A percentile compares a stretch with the other conserved stretches of the same genome.
Evolutionary conservation across 352 stramenopile genomes (phyloP).

Genomic region (Globisporangium polare): DNA sequence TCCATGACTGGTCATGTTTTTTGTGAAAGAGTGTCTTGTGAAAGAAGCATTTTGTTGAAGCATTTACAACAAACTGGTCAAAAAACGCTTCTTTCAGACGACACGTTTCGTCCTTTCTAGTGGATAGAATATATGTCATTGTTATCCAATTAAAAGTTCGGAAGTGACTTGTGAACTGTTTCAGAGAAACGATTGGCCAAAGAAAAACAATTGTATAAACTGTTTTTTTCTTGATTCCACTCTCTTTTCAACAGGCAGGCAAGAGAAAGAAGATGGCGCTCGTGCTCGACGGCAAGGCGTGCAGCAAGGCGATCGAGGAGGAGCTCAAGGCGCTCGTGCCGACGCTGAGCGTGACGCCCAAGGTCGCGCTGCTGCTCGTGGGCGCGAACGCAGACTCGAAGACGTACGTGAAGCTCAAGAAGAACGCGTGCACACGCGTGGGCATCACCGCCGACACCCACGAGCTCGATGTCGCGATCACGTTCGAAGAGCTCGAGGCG

Average conservation of each 20-base stretch:
- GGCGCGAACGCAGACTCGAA: conserved; percentile 84
- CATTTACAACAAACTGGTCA: no score
- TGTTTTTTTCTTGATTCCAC: no score
- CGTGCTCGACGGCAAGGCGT: conserved; percentile 56
- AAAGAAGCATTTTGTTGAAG: no score
- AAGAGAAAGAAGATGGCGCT: conserved; percentile 5
- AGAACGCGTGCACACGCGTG: conserved; percentile 95
- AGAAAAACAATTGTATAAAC: no score
- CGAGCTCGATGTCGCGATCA: conserved; percentile 41
- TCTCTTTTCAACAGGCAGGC: not conserved
- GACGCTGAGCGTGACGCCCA: conserved; percentile 40
- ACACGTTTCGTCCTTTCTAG: no score
- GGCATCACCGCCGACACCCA: conserved; percentile 88
- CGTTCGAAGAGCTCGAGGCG: conserved; percentile 43
- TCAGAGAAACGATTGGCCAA: no score
- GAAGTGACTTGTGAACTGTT: no score
- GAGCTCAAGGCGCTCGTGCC: conserved; percentile 58
- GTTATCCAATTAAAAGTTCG: no score
- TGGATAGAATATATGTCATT: no score
- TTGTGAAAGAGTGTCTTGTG: no score
- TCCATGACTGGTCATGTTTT: no score
- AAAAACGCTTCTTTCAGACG: no score
- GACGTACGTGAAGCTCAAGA: conserved; percentile 97
- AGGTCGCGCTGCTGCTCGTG: conserved; percentile 93
- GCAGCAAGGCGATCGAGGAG: conserved; percentile 53